A percentile compares a stretch with the other conserved stretches of the same genome.
phyloP scores from a whole-genome alignment of 2,329 filamentous ascomycete genomes.

The Fusarium sp. region DNA sequence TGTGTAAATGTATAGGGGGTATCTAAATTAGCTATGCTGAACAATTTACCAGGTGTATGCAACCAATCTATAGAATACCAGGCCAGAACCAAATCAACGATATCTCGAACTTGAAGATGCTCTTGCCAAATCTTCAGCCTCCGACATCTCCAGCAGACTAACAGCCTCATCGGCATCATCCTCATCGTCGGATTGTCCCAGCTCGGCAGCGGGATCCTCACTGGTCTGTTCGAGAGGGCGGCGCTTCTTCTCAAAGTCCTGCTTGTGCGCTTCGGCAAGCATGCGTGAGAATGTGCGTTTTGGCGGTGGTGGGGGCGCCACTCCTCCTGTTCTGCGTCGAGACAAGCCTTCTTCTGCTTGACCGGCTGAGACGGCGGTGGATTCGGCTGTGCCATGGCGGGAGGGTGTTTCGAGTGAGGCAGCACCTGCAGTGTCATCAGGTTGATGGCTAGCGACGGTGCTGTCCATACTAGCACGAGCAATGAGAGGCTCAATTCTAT shows the following conservation, averaged over 20 bases:
- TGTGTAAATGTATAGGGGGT: constrained; percentile 22
- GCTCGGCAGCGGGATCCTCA: constrained; percentile 37
- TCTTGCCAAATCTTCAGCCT: constrained; percentile 38
- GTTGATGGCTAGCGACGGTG: constrained; percentile 19
- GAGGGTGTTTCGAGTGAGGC: constrained; percentile 12
- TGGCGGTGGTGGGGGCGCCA: constrained; percentile 42
- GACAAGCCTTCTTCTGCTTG: constrained; percentile 36
- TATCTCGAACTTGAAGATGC: constrained; percentile 26
- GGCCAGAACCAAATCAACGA: not conserved
- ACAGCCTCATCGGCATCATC: constrained; percentile 42
- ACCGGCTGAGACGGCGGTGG: constrained; percentile 26
- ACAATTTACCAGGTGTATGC: constrained; percentile 5
- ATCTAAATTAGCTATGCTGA: constrained; percentile 14
- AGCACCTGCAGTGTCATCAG: not conserved
- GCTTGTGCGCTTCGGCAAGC: constrained; percentile 84
- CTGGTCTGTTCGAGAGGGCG: constrained; percentile 44
- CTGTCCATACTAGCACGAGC: constrained; percentile 53
- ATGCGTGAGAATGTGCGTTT: constrained; percentile 62
- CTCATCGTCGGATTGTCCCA: constrained; percentile 48
- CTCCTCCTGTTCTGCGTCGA: constrained; percentile 48
- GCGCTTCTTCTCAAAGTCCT: constrained; percentile 89
- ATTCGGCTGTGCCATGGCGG: constrained; percentile 30
- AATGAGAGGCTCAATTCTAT: constrained; percentile 65
- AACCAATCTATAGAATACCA: not conserved
- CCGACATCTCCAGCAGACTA: constrained; percentile 43